Percentiles rank a stretch among this genome's conserved stretches.
Conservation (phyloP, 129 eudicot species). For the Chrysanthemum lavandulifolium region DNA sequence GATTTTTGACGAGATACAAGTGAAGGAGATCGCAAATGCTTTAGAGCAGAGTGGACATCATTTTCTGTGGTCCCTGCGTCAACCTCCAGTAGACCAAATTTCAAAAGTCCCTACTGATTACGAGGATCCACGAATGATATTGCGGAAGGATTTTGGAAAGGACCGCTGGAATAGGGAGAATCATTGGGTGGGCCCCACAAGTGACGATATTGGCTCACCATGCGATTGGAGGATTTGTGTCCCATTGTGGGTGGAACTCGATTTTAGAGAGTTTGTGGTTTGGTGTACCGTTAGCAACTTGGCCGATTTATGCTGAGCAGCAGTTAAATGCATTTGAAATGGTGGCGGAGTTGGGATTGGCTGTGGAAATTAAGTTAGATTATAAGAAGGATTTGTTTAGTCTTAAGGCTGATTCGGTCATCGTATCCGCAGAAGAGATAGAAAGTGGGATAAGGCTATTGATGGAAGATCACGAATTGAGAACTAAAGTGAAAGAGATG, state of each 20-base stretch:
- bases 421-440: conserved; percentile 2
- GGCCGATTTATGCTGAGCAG: conserved; percentile 46
- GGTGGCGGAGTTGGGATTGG: conserved; percentile 26
- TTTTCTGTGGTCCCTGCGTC: conserved; percentile 21
- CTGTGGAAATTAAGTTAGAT: conserved; percentile 17
- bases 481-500: conserved; percentile 20
- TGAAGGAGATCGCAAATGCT: conserved; percentile 27
- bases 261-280: conserved; percentile 50
- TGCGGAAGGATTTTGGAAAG: conserved; percentile 51
- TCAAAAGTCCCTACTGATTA: conserved; percentile 12
- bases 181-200: conserved; percentile 67
- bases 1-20: conserved; percentile 12
- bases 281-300: conserved; percentile 47
- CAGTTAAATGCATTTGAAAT: conserved; percentile 41
- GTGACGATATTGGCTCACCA: conserved; percentile 41
- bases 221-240: conserved; percentile 52
- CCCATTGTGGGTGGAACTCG: no score
- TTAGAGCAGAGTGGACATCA: conserved; percentile 20
- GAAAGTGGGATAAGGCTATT: neutral
- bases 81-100: conserved; percentile 1
- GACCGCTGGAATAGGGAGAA: conserved; percentile 40
- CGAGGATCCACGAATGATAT: conserved; percentile 26
- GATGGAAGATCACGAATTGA: conserved; percentile 16
- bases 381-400: conserved; percentile 4
- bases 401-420: neutral